Evolutionary conservation across 2,329 filamentous ascomycete genomes (phyloP).

Genomic region (Sordariomycetes sp.): DNA sequence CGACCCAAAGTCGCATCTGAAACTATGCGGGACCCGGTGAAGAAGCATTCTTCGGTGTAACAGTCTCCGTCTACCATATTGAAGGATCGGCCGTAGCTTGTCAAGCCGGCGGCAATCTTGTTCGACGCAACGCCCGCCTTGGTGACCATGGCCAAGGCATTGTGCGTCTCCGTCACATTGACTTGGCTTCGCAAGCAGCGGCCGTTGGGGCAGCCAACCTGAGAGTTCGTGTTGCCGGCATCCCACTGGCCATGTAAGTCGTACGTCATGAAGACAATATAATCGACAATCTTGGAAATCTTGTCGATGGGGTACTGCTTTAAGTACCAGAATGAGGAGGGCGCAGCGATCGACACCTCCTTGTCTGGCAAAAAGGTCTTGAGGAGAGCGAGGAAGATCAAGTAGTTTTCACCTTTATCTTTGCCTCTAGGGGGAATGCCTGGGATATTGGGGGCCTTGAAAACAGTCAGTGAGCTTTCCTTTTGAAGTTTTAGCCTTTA

Average conservation of each 20-base stretch:
- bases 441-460: constrained; percentile 13
- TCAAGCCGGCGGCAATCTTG: constrained; percentile 20
- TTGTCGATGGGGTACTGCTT: constrained; percentile 21
- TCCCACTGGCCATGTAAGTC: constrained; percentile 21
- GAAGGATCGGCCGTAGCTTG: constrained; percentile 17
- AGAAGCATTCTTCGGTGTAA: constrained; percentile 14
- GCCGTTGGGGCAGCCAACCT: constrained; percentile 14
- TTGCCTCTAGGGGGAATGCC: constrained; percentile 12
- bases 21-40: background rate
- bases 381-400: constrained; percentile 21
- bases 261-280: constrained; percentile 23
- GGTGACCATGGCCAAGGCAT: constrained; percentile 22
- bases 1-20: constrained; percentile 4
- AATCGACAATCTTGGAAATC: constrained; percentile 17
- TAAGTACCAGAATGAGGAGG: constrained; percentile 29
- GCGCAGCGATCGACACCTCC: constrained; percentile 24
- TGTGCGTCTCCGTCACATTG: constrained; percentile 23
- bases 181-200: constrained; percentile 23
- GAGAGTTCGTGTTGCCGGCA: constrained; percentile 13
- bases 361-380: constrained; percentile 15
- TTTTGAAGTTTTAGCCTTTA: too few species aligned
- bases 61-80: constrained; percentile 20
- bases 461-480: too few species aligned
- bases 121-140: constrained; percentile 18
- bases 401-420: constrained; percentile 19